Evolutionary conservation across 164 flowering plant species (phyloP).

Genomic region (Nelumbo lutea): DNA sequence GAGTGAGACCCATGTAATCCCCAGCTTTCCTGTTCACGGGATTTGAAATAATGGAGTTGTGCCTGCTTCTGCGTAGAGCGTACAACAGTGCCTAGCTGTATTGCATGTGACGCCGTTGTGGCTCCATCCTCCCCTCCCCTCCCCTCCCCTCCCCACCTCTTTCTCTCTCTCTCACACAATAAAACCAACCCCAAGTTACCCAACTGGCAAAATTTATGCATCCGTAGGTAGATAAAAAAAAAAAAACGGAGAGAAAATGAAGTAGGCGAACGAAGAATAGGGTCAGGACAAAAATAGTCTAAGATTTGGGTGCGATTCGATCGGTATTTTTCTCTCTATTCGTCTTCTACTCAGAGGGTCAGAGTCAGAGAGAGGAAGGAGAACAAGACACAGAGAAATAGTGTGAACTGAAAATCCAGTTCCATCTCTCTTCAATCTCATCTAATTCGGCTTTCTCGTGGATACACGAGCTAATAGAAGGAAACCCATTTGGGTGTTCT

Average conservation of each 20-base stretch:
- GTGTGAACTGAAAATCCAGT: not conserved
- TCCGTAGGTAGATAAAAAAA: slow-evolving; percentile 7
- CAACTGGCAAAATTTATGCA: slow-evolving; percentile 56
- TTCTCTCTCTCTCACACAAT: slow-evolving; percentile 11
- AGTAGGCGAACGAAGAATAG: slow-evolving; percentile 9
- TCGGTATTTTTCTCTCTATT: slow-evolving; percentile 19
- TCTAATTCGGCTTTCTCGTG: not conserved
- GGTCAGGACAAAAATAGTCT: slow-evolving; percentile 40
- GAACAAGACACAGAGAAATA: not conserved
- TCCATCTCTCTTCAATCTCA: not conserved
- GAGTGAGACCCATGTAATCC: slow-evolving; percentile 3
- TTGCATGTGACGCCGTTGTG: slow-evolving; percentile 59
- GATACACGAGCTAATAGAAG: not conserved
- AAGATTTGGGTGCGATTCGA: slow-evolving; percentile 41
- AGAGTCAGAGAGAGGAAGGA: not conserved
- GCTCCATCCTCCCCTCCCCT: slow-evolving; percentile 26
- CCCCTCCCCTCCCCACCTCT: slow-evolving; percentile 8
- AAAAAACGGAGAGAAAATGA: slow-evolving; percentile 1
- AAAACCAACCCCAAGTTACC: slow-evolving; percentile 17
- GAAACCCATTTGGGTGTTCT: slow-evolving; percentile 9
- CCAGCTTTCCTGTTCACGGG: slow-evolving; percentile 23
- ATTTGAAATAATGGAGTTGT: slow-evolving; percentile 37
- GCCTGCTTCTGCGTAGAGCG: slow-evolving; percentile 45
- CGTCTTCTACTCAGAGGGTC: slow-evolving; percentile 10
- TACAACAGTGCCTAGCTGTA: slow-evolving; percentile 67